Evolutionary conservation across 2,329 filamentous ascomycete species (phyloP).

Genomic region (Ophiostoma fasciatum): DNA sequence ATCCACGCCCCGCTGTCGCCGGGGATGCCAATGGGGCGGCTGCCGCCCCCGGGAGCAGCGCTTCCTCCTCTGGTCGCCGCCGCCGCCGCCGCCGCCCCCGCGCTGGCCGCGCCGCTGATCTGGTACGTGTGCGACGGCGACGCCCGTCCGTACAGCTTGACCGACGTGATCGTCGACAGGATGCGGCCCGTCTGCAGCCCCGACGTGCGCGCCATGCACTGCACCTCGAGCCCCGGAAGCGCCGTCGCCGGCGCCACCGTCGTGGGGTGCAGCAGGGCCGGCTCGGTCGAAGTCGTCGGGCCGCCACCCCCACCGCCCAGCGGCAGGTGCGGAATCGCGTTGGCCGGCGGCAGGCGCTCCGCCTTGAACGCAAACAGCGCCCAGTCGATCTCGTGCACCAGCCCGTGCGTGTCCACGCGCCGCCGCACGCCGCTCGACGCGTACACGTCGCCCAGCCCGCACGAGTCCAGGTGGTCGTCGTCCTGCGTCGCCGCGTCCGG

Average conservation of each 20-base stretch:
- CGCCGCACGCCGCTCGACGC: conserved; percentile 82
- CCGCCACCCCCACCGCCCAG: background rate
- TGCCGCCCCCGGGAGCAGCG: too few relatives aligned
- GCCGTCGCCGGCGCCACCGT: conserved; percentile 42
- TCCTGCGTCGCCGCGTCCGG: conserved; percentile 55
- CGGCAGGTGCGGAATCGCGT: conserved; percentile 42
- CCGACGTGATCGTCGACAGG: conserved; percentile 60
- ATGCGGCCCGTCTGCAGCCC: conserved; percentile 71
- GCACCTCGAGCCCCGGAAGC: conserved; percentile 63
- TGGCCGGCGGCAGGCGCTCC: conserved; percentile 55
- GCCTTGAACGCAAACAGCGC: conserved; percentile 70
- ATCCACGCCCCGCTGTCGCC: conserved; percentile 93
- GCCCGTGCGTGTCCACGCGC: conserved; percentile 49
- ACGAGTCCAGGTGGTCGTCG: conserved; percentile 71
- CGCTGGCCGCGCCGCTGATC: conserved; percentile 20
- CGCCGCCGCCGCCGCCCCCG: background rate
- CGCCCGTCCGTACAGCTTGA: conserved; percentile 74
- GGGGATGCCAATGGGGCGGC: conserved; percentile 46
- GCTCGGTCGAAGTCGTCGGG: background rate
- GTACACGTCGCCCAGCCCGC: conserved; percentile 68
- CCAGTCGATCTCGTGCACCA: conserved; percentile 92
- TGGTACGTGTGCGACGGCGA: conserved; percentile 64
- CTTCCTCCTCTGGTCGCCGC: conserved; percentile 1
- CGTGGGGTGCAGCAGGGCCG: conserved; percentile 32
- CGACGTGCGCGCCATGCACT: conserved; percentile 77